Base-by-base conservation (phyloP, 768 basidiomycete genomes). In the Grammothele lineata region DNA sequence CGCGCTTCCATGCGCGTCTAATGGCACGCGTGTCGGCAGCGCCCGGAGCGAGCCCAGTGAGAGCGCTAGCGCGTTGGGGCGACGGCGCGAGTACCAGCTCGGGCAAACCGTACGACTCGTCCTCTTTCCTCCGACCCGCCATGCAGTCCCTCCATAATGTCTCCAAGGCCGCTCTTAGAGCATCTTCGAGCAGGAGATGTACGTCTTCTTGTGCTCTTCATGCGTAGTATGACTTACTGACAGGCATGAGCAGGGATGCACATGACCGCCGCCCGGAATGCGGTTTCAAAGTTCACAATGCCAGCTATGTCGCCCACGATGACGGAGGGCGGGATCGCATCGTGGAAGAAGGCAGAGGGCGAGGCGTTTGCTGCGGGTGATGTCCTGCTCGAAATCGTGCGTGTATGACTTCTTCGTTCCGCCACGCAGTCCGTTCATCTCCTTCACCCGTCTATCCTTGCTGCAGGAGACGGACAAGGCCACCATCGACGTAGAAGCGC, bases 271-370 rank as follows among this genome's bases (percentile, higher is more conserved):
- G 58, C 64, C 37, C 75, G 78, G 36, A 66, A 66, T 54, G 90
- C 85, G 25, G 74, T 90, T 41, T 83, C 87, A 39, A 77, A 82
- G 52, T 78, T 95, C 48, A 71, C 79, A 57, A 95, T 97, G 92
- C 94, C 94, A 4, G 94, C 94, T 48, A 95, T 97, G 92, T 93
- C 88, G 3, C 93, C 92, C 12, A 95, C 92, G 11, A 93, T 97
- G 88, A 92, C 89, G 0, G 93, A 96, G 67, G 93, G 94, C 36
- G 92, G 87, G 3, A 89, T 98, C 53, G 73, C 91, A 0, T 75
- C 74, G 3, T 97, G 95, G 93, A 96, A 95, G 73, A 85, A 85
- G 69, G 75, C 76, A 53, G 86, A 87, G 57, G 92, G 92, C 15
- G 90, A 92, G 49, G 58, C 79, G 0, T 96, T 92, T 60, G 53